Percentiles rank a stretch among this genome's conserved stretches.
These are phyloP conservation scores for Pezicula neosporulosa DNA, from an alignment of 2,329 filamentous ascomycete genomes.

Conservation along the genomic window DNA sequence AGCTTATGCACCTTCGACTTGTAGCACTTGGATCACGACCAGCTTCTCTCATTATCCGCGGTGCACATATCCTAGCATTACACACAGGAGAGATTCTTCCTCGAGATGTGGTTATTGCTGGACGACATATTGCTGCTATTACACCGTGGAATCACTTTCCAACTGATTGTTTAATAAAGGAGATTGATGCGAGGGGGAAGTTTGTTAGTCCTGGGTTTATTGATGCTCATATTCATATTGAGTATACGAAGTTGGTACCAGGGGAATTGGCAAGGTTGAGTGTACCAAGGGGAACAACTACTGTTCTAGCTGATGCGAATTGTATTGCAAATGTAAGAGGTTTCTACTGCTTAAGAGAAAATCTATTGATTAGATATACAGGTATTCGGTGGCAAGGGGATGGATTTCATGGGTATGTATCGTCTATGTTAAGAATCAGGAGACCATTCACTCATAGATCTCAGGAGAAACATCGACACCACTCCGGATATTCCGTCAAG, in stretches of 20 bases:
- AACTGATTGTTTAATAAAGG: constrained; percentile 1
- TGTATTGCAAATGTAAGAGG: constrained; percentile 19
- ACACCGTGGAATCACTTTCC: constrained; percentile 19
- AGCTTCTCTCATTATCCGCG: constrained; percentile 18
- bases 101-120: constrained; percentile 17
- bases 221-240: constrained; percentile 21
- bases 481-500: constrained; percentile 17
- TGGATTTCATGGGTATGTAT: constrained; percentile 20
- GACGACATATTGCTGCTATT: constrained; percentile 20
- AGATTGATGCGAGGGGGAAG: constrained; percentile 16
- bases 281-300: constrained; percentile 19
- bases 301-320: constrained; percentile 21
- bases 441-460: neutral
- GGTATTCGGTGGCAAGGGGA: constrained; percentile 14
- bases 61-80: constrained; percentile 13
- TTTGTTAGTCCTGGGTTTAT: constrained; percentile 19
- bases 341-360: neutral
- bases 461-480: constrained; percentile 12
- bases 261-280: constrained; percentile 16
- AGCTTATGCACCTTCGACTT: constrained; percentile 15
- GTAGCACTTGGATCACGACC: constrained; percentile 9
- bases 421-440: neutral
- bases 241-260: constrained; percentile 19
- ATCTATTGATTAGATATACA: neutral
- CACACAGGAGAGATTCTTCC: constrained; percentile 19